A percentile compares a stretch with the other conserved stretches of the same genome.
Conservation (phyloP, 2,329 filamentous ascomycete species). For the Metarhizium anisopliae region DNA sequence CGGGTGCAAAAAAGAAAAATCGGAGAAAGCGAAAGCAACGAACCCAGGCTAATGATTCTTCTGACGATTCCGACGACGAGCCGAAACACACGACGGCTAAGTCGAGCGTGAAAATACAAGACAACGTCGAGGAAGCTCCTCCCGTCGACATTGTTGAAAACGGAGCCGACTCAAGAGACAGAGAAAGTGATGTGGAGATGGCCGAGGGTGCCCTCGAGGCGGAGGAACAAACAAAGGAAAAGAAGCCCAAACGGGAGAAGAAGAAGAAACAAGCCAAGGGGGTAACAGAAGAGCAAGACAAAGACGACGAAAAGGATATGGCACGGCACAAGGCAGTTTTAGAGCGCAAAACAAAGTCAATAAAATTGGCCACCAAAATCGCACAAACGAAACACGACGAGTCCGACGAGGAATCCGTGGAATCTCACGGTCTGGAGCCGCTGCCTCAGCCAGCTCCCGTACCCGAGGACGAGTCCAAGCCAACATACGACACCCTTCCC, state of each 20-base stretch:
- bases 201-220: neutral
- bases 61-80: slow-evolving; percentile 12
- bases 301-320: slow-evolving; percentile 19
- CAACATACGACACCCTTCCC: slow-evolving; percentile 71
- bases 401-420: slow-evolving; percentile 24
- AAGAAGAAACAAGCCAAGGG: slow-evolving; percentile 20
- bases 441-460: slow-evolving; percentile 68
- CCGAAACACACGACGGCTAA: slow-evolving; percentile 7
- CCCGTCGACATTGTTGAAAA: neutral
- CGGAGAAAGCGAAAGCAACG: slow-evolving; percentile 27
- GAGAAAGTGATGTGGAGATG: slow-evolving; percentile 1
- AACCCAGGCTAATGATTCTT: slow-evolving; percentile 15
- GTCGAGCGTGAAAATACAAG: neutral
- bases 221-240: neutral
- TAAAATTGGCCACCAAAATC: slow-evolving; percentile 37
- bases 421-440: slow-evolving; percentile 66
- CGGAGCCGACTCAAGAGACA: neutral
- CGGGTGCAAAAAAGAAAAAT: slow-evolving; percentile 17
- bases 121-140: neutral
- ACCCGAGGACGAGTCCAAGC: slow-evolving; percentile 45
- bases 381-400: slow-evolving; percentile 21
- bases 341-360: slow-evolving; percentile 45
- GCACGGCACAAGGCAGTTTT: slow-evolving; percentile 41
- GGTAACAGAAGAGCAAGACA: slow-evolving; percentile 10
- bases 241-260: slow-evolving; percentile 4